Percentiles rank a stretch among this genome's conserved stretches.
phyloP scores from a whole-genome alignment of 1,284 basidiomycete species.

The Hemileia vastatrix region DNA sequence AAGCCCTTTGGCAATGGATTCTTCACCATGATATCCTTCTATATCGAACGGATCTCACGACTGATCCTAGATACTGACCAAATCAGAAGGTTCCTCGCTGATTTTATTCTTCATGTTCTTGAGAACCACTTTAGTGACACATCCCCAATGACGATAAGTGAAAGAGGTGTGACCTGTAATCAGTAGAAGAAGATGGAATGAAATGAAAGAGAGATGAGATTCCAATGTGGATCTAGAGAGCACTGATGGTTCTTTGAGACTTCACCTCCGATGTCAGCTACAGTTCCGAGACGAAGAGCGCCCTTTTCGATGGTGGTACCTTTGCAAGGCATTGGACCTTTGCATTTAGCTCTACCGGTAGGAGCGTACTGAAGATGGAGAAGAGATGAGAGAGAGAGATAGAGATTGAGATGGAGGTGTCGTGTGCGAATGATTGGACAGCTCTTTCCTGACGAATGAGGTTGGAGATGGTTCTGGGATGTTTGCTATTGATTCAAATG shows the following conservation, averaged over 20 bases:
- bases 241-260: no score
- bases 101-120: slow-evolving; percentile 61
- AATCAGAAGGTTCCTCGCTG: slow-evolving; percentile 46
- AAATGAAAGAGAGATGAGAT: slow-evolving; percentile 24
- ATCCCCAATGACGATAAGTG: slow-evolving; percentile 72
- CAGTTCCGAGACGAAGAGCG: slow-evolving; percentile 60
- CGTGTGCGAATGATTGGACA: no score
- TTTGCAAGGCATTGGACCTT: slow-evolving; percentile 72
- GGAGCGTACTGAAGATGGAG: slow-evolving; percentile 35
- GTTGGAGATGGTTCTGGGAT: no score
- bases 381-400: no score
- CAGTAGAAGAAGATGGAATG: not conserved
- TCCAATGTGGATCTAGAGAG: slow-evolving; percentile 24
- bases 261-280: slow-evolving; percentile 65
- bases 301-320: slow-evolving; percentile 66
- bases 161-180: slow-evolving; percentile 45
- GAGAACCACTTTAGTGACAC: slow-evolving; percentile 60
- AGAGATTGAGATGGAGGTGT: no score
- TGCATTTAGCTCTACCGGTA: slow-evolving; percentile 62
- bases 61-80: not conserved
- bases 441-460: no score
- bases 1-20: not conserved
- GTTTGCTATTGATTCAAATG: no score
- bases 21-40: not conserved
- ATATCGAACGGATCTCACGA: not conserved